Evolutionary conservation across 2,329 filamentous ascomycete species (phyloP), one percentile per base, ranked within the genome.

Genomic region (Ophiostoma sp.): DNA sequence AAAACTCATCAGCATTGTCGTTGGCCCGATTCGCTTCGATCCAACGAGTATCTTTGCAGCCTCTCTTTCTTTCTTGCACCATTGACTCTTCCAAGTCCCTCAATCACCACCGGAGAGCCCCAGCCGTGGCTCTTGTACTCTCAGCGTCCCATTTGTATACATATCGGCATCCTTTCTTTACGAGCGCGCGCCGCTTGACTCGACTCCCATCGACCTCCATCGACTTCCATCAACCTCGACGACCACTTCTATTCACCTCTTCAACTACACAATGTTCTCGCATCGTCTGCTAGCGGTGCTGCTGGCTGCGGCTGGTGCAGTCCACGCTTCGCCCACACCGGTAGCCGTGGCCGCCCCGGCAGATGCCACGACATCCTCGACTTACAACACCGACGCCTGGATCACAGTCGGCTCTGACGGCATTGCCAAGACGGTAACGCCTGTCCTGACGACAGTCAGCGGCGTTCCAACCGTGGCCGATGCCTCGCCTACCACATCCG

Each of bases 331-430:
- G 31, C 69, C 72, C 3, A 67, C 71, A 2, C 68, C 71, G 2
- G 67, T 73, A 17, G 69, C 73, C 13, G 74, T 76, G 65, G 74
- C 77, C 66, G 76, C 76, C n/a, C 69, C 72, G 20, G 74, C 76
- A 67, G 74, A 77, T 66, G 76, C 76, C n/a, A 41, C 68, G 15
- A 41, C 66, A 11, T 62, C 69, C 5, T 20, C 64, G 36, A 11
- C 60, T 6, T 33, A 67, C 44, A 44, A 52, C 60, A 80, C 81
- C 6, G 81, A 80, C 27, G 79, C 81, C 44, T 87, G 85, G 85
- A 82, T 87, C 66, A 80, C 79, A 4, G 82, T 87, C 72, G 79
- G 82, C 75, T 79, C 81, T 68, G 79, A 83, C 62, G 83, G 82
- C 74, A 77, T 77, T 44, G 80, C 84, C 31, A 79, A 76, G 65